Conservation (phyloP, 805 yeast species). For the Debaryomyces tyrocola region DNA sequence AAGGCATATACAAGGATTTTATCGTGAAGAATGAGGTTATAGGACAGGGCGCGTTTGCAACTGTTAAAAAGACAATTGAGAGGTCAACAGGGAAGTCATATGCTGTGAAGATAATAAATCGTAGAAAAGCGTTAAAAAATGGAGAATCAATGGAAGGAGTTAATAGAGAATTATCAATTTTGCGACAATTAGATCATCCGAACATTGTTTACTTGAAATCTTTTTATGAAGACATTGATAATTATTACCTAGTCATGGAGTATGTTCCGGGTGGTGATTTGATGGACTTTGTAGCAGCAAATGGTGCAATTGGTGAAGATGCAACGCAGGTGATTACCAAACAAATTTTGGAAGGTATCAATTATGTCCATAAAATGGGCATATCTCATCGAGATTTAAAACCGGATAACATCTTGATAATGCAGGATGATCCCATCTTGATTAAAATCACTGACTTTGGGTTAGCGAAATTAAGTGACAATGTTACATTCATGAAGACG, state of each 20-base stretch:
- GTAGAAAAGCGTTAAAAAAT: conserved; percentile 69
- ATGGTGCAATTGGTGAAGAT: conserved; percentile 89
- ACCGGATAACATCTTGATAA: conserved; percentile 92
- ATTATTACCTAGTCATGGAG: conserved; percentile 91
- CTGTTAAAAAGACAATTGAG: conserved; percentile 88
- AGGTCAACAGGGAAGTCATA: conserved; percentile 79
- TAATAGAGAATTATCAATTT: conserved; percentile 78
- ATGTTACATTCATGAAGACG: conserved; percentile 85
- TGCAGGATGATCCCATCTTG: conserved; percentile 84
- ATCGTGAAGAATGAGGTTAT: conserved; percentile 81
- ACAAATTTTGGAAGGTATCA: conserved; percentile 81
- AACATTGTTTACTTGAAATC: conserved; percentile 82
- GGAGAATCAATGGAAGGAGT: conserved; percentile 77
- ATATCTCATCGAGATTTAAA: conserved; percentile 96
- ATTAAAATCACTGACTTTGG: conserved; percentile 98
- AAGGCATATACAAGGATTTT: conserved; percentile 68
- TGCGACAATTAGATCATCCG: conserved; percentile 77
- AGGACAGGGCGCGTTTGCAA: conserved; percentile 98
- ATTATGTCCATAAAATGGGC: conserved; percentile 84
- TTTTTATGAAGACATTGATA: conserved; percentile 78
- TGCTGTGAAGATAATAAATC: conserved; percentile 88
- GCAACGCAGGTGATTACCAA: conserved; percentile 83
- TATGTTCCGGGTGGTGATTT: conserved; percentile 95
- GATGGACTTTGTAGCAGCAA: conserved; percentile 94
- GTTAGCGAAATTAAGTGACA: conserved; percentile 84